Percentiles rank a stretch among this genome's conserved stretches.
Evolutionary conservation across 352 stramenopile species (phyloP).

Genomic region (Phytophthora colocasiae): DNA sequence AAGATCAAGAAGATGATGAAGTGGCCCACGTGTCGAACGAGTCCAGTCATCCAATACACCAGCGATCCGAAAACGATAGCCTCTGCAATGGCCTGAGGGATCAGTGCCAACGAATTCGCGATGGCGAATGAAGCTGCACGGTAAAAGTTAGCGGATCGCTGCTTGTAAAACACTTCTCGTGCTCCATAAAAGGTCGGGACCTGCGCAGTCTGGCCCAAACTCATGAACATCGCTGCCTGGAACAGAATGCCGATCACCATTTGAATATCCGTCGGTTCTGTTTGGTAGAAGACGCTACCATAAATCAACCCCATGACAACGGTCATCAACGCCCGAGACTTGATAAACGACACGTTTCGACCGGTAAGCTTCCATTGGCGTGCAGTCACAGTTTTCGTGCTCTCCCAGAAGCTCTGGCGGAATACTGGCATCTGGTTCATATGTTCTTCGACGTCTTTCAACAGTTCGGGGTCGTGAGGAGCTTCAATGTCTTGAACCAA

Average conservation of each 20-base stretch:
- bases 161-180: constrained; percentile 84
- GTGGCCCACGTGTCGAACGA: constrained; percentile 21
- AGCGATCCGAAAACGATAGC: constrained; percentile 74
- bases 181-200: constrained; percentile 78
- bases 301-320: constrained; percentile 60
- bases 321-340: constrained; percentile 40
- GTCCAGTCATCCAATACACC: constrained; percentile 83
- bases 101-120: constrained; percentile 33
- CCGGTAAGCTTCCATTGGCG: constrained; percentile 54
- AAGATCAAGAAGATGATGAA: constrained; percentile 48
- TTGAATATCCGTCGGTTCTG: constrained; percentile 46
- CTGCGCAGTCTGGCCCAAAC: constrained; percentile 74
- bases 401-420: constrained; percentile 30
- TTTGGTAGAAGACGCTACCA: constrained; percentile 53
- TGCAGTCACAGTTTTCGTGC: constrained; percentile 40
- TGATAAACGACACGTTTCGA: constrained; percentile 50
- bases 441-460: constrained; percentile 64
- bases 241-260: constrained; percentile 82
- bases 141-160: constrained; percentile 79
- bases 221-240: constrained; percentile 80
- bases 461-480: constrained; percentile 11
- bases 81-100: constrained; percentile 55
- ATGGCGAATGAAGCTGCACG: constrained; percentile 75
- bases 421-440: constrained; percentile 67
- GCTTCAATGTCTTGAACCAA: constrained; percentile 15